A percentile compares a stretch with the other conserved stretches of the same genome.
phyloP scores from a whole-genome alignment of 2,329 filamentous ascomycete species.

The Alternaria arborescens region DNA sequence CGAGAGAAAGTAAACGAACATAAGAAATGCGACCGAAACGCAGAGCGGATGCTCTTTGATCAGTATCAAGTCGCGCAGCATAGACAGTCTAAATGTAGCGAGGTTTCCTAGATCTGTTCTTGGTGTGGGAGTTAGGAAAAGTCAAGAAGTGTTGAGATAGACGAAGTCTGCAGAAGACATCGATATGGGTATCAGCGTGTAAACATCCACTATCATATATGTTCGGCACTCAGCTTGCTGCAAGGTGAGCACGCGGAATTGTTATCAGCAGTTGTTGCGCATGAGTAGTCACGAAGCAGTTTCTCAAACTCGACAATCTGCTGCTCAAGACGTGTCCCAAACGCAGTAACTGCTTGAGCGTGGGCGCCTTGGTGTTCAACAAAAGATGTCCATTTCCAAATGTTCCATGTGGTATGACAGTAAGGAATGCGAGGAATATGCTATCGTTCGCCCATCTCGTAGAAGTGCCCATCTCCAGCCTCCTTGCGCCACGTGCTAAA shows the following conservation, averaged over 20 bases:
- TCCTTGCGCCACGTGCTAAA: not conserved
- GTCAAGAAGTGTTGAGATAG: not conserved
- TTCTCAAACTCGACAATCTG: not conserved
- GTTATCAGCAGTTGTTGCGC: not conserved
- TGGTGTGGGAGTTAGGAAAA: too few relatives aligned
- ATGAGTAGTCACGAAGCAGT: not conserved
- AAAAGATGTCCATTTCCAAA: not conserved
- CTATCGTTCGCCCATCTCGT: not conserved
- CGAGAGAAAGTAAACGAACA: not conserved
- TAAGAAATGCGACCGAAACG: not conserved
- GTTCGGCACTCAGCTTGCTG: not conserved
- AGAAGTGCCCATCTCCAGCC: not conserved
- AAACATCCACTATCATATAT: not conserved
- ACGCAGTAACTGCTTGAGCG: not conserved
- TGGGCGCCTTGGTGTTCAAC: not conserved
- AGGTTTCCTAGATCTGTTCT: not conserved
- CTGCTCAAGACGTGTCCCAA: not conserved
- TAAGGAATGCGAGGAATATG: not conserved
- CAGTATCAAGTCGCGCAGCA: not conserved
- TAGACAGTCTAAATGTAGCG: not conserved
- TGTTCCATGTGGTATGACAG: not conserved
- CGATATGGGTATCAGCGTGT: not conserved
- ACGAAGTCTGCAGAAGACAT: not conserved
- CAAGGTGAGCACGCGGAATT: not conserved
- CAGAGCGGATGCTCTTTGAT: not conserved